Evolutionary conservation across 306 rosid species (phyloP).

Genomic region (Quercus cerris): DNA sequence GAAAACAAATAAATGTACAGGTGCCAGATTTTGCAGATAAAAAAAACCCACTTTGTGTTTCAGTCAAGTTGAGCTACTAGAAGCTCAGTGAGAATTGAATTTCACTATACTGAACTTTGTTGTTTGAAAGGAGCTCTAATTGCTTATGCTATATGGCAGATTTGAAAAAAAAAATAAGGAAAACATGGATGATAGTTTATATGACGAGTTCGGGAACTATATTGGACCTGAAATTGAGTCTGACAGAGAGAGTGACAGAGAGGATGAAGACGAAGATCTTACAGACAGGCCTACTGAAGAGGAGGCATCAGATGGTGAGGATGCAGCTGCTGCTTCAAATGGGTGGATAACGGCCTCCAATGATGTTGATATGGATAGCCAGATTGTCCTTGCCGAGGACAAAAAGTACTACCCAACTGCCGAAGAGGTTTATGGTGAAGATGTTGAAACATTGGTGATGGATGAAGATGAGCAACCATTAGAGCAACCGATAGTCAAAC

Average conservation of each 20-base stretch:
- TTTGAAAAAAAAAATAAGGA: neutral
- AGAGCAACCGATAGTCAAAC: constrained; percentile 78
- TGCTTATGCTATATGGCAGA: neutral
- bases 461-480: constrained; percentile 92
- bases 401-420: constrained; percentile 96
- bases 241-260: constrained; percentile 80
- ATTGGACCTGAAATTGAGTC: constrained; percentile 97
- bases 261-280: constrained; percentile 62
- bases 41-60: neutral
- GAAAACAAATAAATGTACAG: neutral
- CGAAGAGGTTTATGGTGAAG: constrained; percentile 92
- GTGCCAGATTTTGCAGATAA: neutral
- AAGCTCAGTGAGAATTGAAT: neutral
- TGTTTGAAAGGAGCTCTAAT: neutral
- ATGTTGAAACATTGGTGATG: constrained; percentile 95
- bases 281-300: constrained; percentile 44
- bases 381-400: constrained; percentile 92
- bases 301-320: constrained; percentile 60
- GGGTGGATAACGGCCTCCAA: constrained; percentile 75
- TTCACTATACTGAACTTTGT: neutral
- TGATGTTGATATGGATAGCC: constrained; percentile 79
- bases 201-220: constrained; percentile 96
- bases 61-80: neutral
- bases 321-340: constrained; percentile 32
- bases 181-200: constrained; percentile 88